Conservation (phyloP, 78 protist genomes). For the Carpediemonas membranifera region DNA sequence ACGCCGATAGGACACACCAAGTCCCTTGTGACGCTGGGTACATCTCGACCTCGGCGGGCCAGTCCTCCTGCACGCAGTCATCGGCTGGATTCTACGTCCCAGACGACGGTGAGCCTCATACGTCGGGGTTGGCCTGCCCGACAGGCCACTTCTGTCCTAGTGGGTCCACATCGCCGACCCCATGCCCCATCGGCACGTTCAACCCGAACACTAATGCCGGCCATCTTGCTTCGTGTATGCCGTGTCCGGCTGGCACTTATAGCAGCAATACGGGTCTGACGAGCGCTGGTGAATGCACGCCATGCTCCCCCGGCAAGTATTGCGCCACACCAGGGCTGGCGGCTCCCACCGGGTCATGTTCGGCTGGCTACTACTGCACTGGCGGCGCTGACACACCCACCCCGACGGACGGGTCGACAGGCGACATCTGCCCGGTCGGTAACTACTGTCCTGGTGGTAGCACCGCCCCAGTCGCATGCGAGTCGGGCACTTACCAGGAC, state of each 20-base stretch:
- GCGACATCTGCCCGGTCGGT: constrained; percentile 17
- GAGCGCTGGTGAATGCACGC: background rate
- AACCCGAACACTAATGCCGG: too few species aligned
- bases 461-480: constrained; percentile 10
- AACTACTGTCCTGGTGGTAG: constrained; percentile 1
- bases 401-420: background rate
- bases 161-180: constrained; percentile 34
- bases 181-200: background rate
- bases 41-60: too few species aligned
- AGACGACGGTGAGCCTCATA: background rate
- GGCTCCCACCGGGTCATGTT: background rate
- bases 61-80: too few species aligned
- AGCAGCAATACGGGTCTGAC: background rate
- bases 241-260: constrained; percentile 23
- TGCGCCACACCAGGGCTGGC: background rate
- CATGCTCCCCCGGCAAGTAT: constrained; percentile 18
- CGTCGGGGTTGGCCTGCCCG: background rate
- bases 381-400: constrained; percentile 15
- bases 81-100: too few species aligned
- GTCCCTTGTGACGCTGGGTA: too few species aligned
- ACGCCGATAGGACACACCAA: too few species aligned
- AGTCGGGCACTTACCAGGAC: background rate
- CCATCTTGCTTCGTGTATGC: too few species aligned
- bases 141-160: background rate
- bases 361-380: constrained; percentile 40